Evolutionary conservation across 2,329 filamentous ascomycete genomes (phyloP).

Genomic region (Aspergillus novoparasiticus): DNA sequence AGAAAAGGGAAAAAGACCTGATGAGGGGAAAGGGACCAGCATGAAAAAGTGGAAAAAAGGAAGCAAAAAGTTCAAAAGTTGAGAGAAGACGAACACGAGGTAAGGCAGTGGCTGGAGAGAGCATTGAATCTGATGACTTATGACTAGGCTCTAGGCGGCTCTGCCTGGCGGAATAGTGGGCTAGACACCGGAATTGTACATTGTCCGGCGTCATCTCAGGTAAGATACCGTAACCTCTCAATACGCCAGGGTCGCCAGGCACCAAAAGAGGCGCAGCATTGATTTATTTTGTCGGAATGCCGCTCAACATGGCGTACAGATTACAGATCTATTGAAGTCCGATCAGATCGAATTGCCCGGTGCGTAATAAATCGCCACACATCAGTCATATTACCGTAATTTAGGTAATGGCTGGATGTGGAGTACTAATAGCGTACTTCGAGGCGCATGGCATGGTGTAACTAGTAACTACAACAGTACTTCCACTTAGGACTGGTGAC

Average conservation of each 20-base stretch:
- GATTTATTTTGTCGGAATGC: neutral
- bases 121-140: constrained; percentile 7
- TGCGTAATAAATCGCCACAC: neutral
- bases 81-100: constrained; percentile 13
- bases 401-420: constrained; percentile 5
- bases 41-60: neutral
- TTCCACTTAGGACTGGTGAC: neutral
- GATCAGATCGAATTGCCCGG: neutral
- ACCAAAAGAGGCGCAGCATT: neutral
- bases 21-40: constrained; percentile 1
- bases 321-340: constrained; percentile 1
- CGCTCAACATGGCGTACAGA: neutral
- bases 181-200: neutral
- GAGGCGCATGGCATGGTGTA: neutral
- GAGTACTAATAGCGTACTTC: neutral
- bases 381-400: neutral
- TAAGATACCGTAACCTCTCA: neutral
- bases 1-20: constrained; percentile 1
- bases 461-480: neutral
- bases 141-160: constrained; percentile 19
- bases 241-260: neutral
- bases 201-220: neutral
- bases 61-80: neutral
- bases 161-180: constrained; percentile 4
- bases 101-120: constrained; percentile 18